Base-by-base conservation (phyloP, 1,284 basidiomycete species). In the Tremellales sp. region DNA sequence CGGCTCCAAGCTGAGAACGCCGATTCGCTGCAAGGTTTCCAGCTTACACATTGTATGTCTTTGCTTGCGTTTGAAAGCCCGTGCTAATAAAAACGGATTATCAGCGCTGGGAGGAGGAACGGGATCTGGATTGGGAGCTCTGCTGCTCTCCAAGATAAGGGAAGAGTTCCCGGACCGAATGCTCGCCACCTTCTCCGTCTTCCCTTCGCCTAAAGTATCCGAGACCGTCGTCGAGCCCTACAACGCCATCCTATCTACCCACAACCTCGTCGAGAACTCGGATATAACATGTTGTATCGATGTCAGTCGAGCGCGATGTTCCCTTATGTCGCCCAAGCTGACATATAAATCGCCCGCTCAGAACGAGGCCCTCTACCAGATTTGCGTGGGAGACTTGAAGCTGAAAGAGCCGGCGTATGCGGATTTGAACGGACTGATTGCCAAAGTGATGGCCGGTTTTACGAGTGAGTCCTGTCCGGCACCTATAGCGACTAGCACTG, bases 141-240 rank as follows among this genome's bases (percentile, higher is more conserved):
- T 94, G 38, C 75, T 94, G 43, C 73, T 94, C 32, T 83, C 84
- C 42, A 93, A 93, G 71, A 76, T 93, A 57, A 80, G 87, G 54
- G 90, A 94, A 84, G 88, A 93, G 78, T 92, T 78, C 61, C 89
- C 90, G 13, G 90, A 94, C 65, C 81, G 92, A 50, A 97, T 97
- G 87, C 78, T 97, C 47, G 80, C 88, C 16, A 95, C 93, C 0
- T 97, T 90, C 68, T 94, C 90, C 1, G 79, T 97, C 50, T 75
- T 97, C 18, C 93, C 93, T 2, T 88, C 88, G 28, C 91, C 93
- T 3, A 91, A 90, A 72, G 89, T 95, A 5, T 94, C 91, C 1
- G 93, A 97, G 72, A 97, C 93, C 1, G 84, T 97, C 45, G 90
- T 97, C 29, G 93, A 97, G 75, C 72, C 74, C 8, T 95, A 97